Evolutionary conservation across 192 early-diverging fungal species (phyloP).

Genomic region (Coemansia sp.): DNA sequence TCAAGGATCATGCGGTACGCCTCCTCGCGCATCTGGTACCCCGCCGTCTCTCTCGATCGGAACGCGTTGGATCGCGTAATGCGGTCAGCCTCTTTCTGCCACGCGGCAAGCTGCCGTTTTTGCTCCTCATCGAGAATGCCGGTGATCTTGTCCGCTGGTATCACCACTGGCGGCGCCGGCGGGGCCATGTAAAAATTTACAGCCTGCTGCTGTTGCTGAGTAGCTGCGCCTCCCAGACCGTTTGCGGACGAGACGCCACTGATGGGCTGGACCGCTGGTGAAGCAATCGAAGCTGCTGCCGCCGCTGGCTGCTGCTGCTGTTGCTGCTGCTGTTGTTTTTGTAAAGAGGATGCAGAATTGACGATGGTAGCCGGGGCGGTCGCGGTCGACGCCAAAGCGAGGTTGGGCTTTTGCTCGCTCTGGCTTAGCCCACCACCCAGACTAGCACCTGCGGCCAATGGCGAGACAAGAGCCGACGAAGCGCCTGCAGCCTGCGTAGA

Average conservation of each 20-base stretch:
- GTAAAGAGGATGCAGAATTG: background rate
- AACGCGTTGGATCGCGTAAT: conserved; percentile 36
- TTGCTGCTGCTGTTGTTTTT: background rate
- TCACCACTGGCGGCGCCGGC: conserved; percentile 45
- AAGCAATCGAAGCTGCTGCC: background rate
- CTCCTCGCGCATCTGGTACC: conserved; percentile 42
- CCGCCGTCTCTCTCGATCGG: conserved; percentile 29
- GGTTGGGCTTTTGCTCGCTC: conserved; percentile 10
- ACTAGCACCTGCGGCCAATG: conserved; percentile 25
- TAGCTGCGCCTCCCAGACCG: background rate
- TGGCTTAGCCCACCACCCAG: conserved; percentile 34
- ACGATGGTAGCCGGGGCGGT: conserved; percentile 13
- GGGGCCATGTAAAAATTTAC: conserved; percentile 51
- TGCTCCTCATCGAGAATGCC: conserved; percentile 36
- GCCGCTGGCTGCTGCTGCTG: background rate
- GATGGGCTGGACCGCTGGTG: background rate
- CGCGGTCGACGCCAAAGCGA: conserved; percentile 12
- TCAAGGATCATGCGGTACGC: conserved; percentile 34
- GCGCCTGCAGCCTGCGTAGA: background rate
- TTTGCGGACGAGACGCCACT: background rate
- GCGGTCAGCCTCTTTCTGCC: conserved; percentile 26
- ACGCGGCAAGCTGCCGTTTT: conserved; percentile 29
- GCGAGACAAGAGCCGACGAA: background rate
- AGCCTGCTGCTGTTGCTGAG: conserved; percentile 19
- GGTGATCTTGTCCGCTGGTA: conserved; percentile 34